Evolutionary conservation across 345 rosid genomes (phyloP).

Genomic region (Linum trigynum): DNA sequence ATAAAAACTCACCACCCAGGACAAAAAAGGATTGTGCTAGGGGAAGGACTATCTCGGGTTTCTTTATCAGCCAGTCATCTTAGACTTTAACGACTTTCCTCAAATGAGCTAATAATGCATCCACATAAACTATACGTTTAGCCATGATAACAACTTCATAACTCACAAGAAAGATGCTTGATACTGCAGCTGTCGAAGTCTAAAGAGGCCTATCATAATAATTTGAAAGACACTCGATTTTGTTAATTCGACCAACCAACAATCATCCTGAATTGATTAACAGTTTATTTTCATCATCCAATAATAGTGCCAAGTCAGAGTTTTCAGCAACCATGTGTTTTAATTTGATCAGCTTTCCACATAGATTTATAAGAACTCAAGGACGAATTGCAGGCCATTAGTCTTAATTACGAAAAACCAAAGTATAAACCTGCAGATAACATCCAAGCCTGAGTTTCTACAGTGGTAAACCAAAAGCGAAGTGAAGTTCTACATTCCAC

Average conservation of each 20-base stretch:
- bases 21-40: neutral
- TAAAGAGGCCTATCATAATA: constrained; percentile 11
- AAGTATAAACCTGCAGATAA: too few species aligned
- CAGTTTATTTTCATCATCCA: neutral
- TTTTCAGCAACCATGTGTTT: neutral
- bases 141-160: constrained; percentile 1
- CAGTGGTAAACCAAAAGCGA: too few species aligned
- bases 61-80: constrained; percentile 8
- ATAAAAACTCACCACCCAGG: constrained; percentile 5
- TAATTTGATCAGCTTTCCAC: neutral
- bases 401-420: too few species aligned
- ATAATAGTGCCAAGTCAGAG: neutral
- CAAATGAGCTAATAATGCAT: constrained; percentile 10
- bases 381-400: neutral
- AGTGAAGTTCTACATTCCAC: too few species aligned
- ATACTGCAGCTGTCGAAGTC: constrained; percentile 10
- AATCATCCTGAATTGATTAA: constrained; percentile 5
- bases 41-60: constrained; percentile 10
- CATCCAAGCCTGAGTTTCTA: too few species aligned
- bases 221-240: constrained; percentile 12
- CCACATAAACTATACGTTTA: constrained; percentile 4
- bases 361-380: neutral
- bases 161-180: neutral
- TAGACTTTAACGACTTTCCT: constrained; percentile 8
- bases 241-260: constrained; percentile 4